These are phyloP conservation scores for Venturia aucupariae DNA, from an alignment of 2,329 filamentous ascomycete genomes.

Conservation along the genomic window DNA sequence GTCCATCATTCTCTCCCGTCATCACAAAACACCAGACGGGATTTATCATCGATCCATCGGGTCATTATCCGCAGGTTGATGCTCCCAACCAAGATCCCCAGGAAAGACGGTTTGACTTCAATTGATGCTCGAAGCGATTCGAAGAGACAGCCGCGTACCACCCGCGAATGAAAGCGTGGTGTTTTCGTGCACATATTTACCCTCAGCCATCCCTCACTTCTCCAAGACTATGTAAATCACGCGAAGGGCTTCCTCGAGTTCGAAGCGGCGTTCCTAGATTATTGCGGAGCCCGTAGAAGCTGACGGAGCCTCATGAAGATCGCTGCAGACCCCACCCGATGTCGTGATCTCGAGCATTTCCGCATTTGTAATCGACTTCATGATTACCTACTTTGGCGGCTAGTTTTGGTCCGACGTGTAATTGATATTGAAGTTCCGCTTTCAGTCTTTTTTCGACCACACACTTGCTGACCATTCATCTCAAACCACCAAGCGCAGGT, in stretches of 20 bases:
- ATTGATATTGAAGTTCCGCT: not conserved
- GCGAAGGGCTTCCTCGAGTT: not conserved
- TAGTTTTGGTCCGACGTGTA: not conserved
- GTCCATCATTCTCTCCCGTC: too few relatives aligned
- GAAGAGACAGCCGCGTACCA: not conserved
- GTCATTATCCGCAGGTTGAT: not conserved
- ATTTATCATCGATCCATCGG: not conserved
- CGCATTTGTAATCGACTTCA: not conserved
- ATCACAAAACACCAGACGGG: not conserved
- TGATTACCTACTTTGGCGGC: not conserved
- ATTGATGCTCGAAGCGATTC: not conserved
- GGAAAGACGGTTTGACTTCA: too few relatives aligned
- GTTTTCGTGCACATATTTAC: not conserved
- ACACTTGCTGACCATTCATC: not conserved
- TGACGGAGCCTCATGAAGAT: not conserved
- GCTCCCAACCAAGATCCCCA: too few relatives aligned
- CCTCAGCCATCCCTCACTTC: not conserved
- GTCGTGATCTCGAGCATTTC: not conserved
- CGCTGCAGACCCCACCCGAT: not conserved
- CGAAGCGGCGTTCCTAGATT: not conserved
- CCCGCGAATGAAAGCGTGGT: not conserved
- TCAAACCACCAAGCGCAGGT: not conserved
- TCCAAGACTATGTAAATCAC: not conserved
- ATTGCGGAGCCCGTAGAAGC: not conserved
- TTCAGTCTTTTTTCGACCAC: too few relatives aligned